Evolutionary conservation across 495 filamentous ascomycete species (phyloP).

Genomic region (Talaromyces thailandensis): DNA sequence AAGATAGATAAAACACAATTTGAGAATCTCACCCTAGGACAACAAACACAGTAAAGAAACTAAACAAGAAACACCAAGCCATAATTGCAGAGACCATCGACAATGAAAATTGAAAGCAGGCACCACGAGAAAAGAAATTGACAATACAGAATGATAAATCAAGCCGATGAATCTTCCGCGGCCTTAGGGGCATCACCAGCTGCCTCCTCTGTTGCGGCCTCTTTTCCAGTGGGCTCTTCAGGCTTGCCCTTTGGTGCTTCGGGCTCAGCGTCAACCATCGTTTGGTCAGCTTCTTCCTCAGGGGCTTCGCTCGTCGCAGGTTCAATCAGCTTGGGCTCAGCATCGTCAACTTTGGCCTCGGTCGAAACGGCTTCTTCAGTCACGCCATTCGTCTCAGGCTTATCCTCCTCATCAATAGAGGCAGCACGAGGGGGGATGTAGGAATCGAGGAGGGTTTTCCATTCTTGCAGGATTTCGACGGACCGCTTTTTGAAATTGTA

Average conservation of each 20-base stretch:
- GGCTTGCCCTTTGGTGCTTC: conserved; percentile 12
- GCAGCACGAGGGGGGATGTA: conserved; percentile 46
- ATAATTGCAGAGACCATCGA: neutral
- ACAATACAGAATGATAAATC: neutral
- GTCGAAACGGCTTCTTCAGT: conserved; percentile 19
- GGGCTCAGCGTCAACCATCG: conserved; percentile 8
- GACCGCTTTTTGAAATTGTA: conserved; percentile 77
- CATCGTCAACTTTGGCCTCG: conserved; percentile 20
- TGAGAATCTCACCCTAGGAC: neutral
- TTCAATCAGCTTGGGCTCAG: conserved; percentile 6
- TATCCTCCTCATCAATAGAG: conserved; percentile 33
- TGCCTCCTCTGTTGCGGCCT: conserved; percentile 12
- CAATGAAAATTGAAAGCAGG: neutral
- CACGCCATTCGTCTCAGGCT: conserved; percentile 41
- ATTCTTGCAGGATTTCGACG: conserved; percentile 62
- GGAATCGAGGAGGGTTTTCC: conserved; percentile 68
- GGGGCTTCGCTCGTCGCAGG: neutral
- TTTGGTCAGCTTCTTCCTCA: conserved; percentile 16
- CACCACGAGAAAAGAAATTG: neutral
- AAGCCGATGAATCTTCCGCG: conserved; percentile 8
- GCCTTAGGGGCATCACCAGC: conserved; percentile 8
- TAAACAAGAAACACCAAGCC: neutral
- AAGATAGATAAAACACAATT: neutral
- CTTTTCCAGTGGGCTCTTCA: conserved; percentile 7
- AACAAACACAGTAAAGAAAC: neutral